Percentiles rank a stretch among this genome's conserved stretches.
Evolutionary conservation across 2,329 filamentous ascomycete genomes (phyloP).

Genomic region (Trichophyton schoenleinii): DNA sequence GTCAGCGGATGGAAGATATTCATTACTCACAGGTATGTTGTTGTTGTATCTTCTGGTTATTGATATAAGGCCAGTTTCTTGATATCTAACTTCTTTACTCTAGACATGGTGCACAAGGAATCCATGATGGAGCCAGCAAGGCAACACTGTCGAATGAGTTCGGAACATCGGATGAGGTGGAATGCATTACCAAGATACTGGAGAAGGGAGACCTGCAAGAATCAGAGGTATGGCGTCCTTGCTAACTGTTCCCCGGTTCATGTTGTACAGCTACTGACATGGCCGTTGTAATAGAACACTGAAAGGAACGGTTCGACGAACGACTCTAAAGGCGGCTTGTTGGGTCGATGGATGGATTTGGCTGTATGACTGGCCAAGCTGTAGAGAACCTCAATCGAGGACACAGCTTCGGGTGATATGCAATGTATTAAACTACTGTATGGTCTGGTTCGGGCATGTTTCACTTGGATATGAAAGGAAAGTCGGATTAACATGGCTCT

Average conservation of each 20-base stretch:
- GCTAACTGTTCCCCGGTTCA: neutral
- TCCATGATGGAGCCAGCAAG: constrained; percentile 64
- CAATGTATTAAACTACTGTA: neutral
- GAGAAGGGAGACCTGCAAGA: constrained; percentile 60
- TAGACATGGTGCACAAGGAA: constrained; percentile 77
- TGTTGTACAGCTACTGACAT: constrained; percentile 8
- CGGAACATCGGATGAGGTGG: constrained; percentile 64
- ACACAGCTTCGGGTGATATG: neutral
- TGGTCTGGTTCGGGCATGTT: neutral
- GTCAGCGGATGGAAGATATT: constrained; percentile 84
- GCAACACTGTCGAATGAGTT: constrained; percentile 72
- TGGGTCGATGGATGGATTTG: constrained; percentile 5
- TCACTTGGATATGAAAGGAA: neutral
- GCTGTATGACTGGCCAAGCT: neutral
- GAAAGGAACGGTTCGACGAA: constrained; percentile 25
- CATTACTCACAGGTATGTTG: constrained; percentile 69
- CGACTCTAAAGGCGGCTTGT: constrained; percentile 16
- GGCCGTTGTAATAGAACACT: constrained; percentile 15
- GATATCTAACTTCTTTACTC: neutral
- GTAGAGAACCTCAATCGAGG: too few species aligned
- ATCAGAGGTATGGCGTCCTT: constrained; percentile 35
- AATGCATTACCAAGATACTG: constrained; percentile 69
- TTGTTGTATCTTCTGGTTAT: neutral
- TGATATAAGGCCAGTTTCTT: constrained; percentile 4
- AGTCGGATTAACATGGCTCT: neutral